phyloP scores from a whole-genome alignment of 148 eudicot species.

The Chenopodium formosanum region DNA sequence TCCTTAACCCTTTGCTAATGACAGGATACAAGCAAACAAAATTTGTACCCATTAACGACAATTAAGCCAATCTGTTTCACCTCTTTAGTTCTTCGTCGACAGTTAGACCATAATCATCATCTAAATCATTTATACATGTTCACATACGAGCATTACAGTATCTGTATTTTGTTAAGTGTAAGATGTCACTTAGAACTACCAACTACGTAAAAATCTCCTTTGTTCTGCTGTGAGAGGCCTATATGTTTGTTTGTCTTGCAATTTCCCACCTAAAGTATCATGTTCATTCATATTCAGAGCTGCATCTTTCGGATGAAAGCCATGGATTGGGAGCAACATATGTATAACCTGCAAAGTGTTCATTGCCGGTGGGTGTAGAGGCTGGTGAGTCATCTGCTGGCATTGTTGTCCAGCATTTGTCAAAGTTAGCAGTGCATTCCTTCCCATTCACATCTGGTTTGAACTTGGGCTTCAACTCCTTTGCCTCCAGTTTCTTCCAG shows the following conservation, averaged over 20 bases:
- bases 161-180: not conserved
- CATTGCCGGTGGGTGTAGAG: constrained; percentile 68
- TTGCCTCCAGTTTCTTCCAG: constrained; percentile 82
- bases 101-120: not conserved
- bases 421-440: constrained; percentile 89
- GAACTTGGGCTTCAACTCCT: constrained; percentile 68
- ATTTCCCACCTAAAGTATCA: not conserved
- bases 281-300: not conserved
- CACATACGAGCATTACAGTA: not conserved
- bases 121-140: not conserved
- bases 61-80: not conserved
- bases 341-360: constrained; percentile 74
- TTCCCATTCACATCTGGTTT: constrained; percentile 77
- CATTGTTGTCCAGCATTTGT: constrained; percentile 85
- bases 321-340: constrained; percentile 81
- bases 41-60: not conserved
- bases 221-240: not conserved
- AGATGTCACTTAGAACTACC: not conserved
- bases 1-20: not conserved
- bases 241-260: not conserved
- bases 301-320: constrained; percentile 45
- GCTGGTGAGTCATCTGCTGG: constrained; percentile 91
- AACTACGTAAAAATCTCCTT: not conserved
- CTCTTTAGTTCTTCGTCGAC: not conserved
- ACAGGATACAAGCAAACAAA: not conserved